These are phyloP conservation scores for Ogataea salicorniae DNA, from an alignment of 805 yeast genomes.

Conservation along the genomic window DNA sequence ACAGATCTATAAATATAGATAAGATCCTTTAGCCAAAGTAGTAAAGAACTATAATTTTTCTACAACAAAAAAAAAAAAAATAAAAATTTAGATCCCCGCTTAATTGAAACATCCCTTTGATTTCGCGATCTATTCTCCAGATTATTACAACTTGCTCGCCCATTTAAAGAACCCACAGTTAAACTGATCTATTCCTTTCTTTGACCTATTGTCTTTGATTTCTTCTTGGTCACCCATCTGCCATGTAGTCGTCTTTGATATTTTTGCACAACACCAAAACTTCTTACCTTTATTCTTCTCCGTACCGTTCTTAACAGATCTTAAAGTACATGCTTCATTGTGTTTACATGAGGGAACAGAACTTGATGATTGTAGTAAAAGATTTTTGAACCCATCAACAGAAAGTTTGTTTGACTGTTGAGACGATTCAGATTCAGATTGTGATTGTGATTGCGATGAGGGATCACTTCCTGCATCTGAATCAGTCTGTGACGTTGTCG, in stretches of 20 bases:
- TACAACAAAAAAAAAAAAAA: not conserved
- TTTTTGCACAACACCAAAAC: slow-evolving; percentile 50
- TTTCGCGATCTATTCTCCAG: not conserved
- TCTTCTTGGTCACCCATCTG: slow-evolving; percentile 16
- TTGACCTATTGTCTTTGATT: not conserved
- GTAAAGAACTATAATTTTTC: too few species aligned
- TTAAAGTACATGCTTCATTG: slow-evolving; percentile 38
- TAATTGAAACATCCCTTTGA: not conserved
- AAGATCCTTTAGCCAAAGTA: not conserved
- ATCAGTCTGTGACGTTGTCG: not conserved
- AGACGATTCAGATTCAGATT: too few species aligned
- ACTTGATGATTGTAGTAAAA: slow-evolving; percentile 14
- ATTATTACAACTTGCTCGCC: slow-evolving; percentile 29
- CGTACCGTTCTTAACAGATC: slow-evolving; percentile 37
- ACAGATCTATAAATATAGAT: not conserved
- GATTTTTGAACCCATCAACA: slow-evolving; percentile 15
- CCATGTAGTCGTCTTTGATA: slow-evolving; percentile 25
- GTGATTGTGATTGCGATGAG: not conserved
- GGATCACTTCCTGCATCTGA: not conserved
- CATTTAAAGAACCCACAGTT: slow-evolving; percentile 55
- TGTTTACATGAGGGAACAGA: slow-evolving; percentile 43
- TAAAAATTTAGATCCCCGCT: not conserved
- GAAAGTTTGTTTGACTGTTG: slow-evolving; percentile 5
- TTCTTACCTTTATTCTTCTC: slow-evolving; percentile 41
- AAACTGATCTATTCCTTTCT: slow-evolving; percentile 20